Evolutionary conservation across 805 yeast genomes (phyloP).

Genomic region (Wickerhamiella bombiphila): DNA sequence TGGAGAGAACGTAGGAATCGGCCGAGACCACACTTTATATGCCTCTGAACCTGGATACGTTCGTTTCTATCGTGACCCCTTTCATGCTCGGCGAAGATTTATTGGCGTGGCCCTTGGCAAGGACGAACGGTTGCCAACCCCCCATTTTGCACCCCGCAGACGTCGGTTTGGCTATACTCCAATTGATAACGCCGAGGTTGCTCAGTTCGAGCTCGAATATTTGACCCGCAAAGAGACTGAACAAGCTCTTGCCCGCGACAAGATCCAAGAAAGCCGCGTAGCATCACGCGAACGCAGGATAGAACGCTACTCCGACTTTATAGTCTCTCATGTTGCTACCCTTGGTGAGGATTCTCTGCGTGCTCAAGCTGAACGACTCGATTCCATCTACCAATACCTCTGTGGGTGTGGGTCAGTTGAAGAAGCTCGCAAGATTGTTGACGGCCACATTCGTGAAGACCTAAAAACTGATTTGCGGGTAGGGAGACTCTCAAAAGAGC

Average conservation of each 20-base stretch:
- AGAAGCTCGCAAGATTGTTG: conserved; percentile 48
- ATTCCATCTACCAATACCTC: conserved; percentile 37
- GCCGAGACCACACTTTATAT: conserved; percentile 83
- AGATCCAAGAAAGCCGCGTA: conserved; percentile 30
- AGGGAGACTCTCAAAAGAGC: conserved; percentile 23
- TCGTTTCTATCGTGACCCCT: conserved; percentile 83
- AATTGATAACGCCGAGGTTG: conserved; percentile 35
- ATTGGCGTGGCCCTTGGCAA: conserved; percentile 70
- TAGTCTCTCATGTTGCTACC: conserved; percentile 20
- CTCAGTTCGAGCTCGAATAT: conserved; percentile 43
- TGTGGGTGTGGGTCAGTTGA: conserved; percentile 38
- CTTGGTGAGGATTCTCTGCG: conserved; percentile 21
- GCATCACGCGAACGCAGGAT: conserved; percentile 24
- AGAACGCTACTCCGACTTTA: conserved; percentile 22
- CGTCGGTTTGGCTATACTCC: conserved; percentile 68
- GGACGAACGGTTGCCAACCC: conserved; percentile 59
- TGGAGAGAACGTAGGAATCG: conserved; percentile 73
- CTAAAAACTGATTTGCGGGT: conserved; percentile 23
- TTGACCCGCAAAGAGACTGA: conserved; percentile 56
- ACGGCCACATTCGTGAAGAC: conserved; percentile 32
- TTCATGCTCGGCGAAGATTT: conserved; percentile 83
- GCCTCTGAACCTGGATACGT: conserved; percentile 91
- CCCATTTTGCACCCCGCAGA: conserved; percentile 77
- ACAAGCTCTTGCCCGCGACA: conserved; percentile 37
- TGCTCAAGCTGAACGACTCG: conserved; percentile 33